These are phyloP conservation scores for Talinum fruticosum DNA, from an alignment of 148 eudicot species.

Conservation along the genomic window DNA sequence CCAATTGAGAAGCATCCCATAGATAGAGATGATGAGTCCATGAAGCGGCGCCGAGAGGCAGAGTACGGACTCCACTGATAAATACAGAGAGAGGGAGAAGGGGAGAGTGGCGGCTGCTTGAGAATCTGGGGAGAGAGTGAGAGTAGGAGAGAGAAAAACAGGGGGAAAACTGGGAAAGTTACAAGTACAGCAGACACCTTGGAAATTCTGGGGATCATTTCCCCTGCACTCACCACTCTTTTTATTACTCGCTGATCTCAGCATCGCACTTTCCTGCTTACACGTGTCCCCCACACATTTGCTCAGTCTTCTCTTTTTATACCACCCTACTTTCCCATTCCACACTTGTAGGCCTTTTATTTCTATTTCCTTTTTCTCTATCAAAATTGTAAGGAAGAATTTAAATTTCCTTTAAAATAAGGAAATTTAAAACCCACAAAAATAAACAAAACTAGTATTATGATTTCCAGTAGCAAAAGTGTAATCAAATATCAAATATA, in stretches of 20 bases:
- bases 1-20: too few species aligned
- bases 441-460: too few species aligned
- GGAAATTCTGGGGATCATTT: conserved; percentile 10
- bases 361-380: too few species aligned
- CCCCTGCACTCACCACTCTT: background rate
- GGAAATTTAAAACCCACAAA: too few species aligned
- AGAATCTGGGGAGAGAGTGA: conserved; percentile 9
- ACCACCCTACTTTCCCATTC: background rate
- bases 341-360: too few species aligned
- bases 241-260: background rate
- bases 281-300: background rate
- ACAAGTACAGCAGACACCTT: background rate
- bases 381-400: too few species aligned
- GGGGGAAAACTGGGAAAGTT: background rate
- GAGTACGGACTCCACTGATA: too few species aligned
- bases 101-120: conserved; percentile 11
- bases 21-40: too few species aligned
- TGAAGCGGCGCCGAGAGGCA: background rate
- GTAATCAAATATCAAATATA: too few species aligned
- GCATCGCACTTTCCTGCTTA: background rate
- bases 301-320: background rate
- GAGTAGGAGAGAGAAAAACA: background rate
- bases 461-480: too few species aligned
- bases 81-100: background rate
- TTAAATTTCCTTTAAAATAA: too few species aligned